Conservation (phyloP, 2,329 filamentous ascomycete genomes). For the Fusarium sambucinum region DNA sequence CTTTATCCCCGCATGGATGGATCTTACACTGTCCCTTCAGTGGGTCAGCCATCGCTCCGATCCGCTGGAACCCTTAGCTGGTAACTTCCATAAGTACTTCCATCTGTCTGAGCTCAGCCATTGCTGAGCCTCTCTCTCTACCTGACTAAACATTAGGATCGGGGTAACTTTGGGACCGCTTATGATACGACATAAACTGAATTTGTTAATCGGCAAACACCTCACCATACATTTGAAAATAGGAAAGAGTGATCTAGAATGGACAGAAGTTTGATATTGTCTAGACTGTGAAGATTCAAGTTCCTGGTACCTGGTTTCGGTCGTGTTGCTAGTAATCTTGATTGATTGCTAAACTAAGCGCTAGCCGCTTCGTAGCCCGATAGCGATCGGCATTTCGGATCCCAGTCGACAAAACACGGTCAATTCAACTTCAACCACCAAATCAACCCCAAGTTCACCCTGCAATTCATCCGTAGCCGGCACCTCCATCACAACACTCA, state of each 20-base stretch:
- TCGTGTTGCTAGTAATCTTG: conserved; percentile 12
- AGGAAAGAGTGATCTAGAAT: not conserved
- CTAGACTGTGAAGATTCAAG: not conserved
- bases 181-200: not conserved
- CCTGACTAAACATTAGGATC: not conserved
- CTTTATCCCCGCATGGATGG: conserved; percentile 5
- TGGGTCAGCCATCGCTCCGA: conserved; percentile 32
- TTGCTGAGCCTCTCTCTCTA: conserved; percentile 12
- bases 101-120: no score
- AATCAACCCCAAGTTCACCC: conserved; percentile 25
- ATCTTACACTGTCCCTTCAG: conserved; percentile 29
- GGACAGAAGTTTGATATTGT: not conserved
- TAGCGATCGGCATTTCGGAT: conserved; percentile 20
- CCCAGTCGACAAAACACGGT: conserved; percentile 8
- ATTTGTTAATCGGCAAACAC: not conserved
- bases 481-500: not conserved
- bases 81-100: not conserved
- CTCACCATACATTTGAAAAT: not conserved
- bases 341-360: conserved; percentile 25
- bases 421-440: conserved; percentile 18
- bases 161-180: not conserved
- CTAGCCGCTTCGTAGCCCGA: conserved; percentile 29
- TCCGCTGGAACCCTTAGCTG: conserved; percentile 22
- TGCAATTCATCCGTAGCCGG: not conserved
- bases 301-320: not conserved